Base-by-base conservation (phyloP, 352 stramenopile genomes). In the Stramenopiles sp. region DNA sequence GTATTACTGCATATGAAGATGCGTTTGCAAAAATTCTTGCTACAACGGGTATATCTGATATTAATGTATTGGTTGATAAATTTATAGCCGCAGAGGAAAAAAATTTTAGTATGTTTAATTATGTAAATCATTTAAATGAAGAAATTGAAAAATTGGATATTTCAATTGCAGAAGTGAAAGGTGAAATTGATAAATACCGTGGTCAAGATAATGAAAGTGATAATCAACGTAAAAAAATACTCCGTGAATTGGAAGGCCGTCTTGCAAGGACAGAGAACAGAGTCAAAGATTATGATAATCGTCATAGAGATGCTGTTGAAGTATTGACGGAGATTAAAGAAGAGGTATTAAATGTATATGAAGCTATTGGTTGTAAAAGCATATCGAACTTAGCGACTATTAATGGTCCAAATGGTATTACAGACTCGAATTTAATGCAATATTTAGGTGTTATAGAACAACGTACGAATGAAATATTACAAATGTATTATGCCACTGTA, bases 81-180 rank as follows among this genome's bases (percentile, higher is more conserved):
- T 97, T 97, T 81, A 95, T 97, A 80, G 90, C 95, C 83, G 96
- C 96, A 33, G 94, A 98, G 86, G 93, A 97, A 78, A 89, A 97
- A 78, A 98, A 97, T 84, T 98, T 97, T 81, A 95, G 89, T 33
- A 81, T 97, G 1, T 97, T 98, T 82, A 96, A 94, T 83, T 96
- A 96, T 79, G 88, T 96, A 27, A 97, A 96, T 81, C 90, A 97
- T 80, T 91, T 97, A 84, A 92, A 86, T 74, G 95, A 93, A 79
- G 92, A 97, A 81, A 92, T 97, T 80, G 92, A 96, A 74, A 93
- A 82, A 80, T 79, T 87, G 32, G 84, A 87, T 74, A 65, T 83
- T 0, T 80, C 82, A 78, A 86, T 88, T 23, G 78, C 63, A 0
- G 81, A 85, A 31, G 79, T 84, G 0, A 86, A 86, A 38, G 76